Percentiles rank a stretch among this genome's conserved stretches.
Evolutionary conservation across 768 basidiomycete species (phyloP).

Genomic region (Hygrophorus pudorinus): DNA sequence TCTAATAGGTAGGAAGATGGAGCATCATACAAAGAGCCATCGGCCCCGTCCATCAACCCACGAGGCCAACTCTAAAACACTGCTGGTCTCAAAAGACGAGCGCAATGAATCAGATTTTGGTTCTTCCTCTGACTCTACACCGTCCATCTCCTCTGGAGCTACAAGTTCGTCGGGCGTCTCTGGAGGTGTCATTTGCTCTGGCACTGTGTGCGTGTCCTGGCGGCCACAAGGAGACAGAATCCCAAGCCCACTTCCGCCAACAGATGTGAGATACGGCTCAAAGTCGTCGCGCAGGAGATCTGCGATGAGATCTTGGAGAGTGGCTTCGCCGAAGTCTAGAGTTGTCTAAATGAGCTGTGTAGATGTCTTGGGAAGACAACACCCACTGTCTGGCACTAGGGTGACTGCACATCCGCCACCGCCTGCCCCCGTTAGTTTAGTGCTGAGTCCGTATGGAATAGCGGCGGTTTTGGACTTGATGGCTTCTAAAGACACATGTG

Average conservation of each 20-base stretch:
- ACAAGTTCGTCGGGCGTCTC: slow-evolving; percentile 29
- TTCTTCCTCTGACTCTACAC: background rate
- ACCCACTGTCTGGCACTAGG: slow-evolving; percentile 84
- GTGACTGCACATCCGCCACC: slow-evolving; percentile 98
- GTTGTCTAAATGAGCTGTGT: background rate
- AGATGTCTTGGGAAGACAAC: background rate
- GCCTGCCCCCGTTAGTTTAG: slow-evolving; percentile 96
- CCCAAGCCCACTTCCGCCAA: slow-evolving; percentile 90
- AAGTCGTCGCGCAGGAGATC: slow-evolving; percentile 57
- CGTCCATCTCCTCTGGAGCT: too few species aligned
- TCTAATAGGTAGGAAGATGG: background rate
- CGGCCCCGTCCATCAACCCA: slow-evolving; percentile 11
- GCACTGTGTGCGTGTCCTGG: slow-evolving; percentile 16
- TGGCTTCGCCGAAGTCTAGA: slow-evolving; percentile 61
- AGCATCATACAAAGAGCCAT: slow-evolving; percentile 10
- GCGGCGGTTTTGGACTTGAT: slow-evolving; percentile 64
- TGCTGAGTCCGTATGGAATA: slow-evolving; percentile 60
- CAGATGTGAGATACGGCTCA: slow-evolving; percentile 81
- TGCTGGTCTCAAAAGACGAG: slow-evolving; percentile 1
- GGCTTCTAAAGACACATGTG: slow-evolving; percentile 78
- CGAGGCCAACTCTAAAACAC: background rate
- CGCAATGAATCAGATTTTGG: background rate
- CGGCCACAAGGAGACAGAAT: slow-evolving; percentile 57
- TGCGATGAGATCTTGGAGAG: slow-evolving; percentile 47
- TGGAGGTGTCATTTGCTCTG: slow-evolving; percentile 40